Conservation (phyloP, 495 filamentous ascomycete genomes). For the Paragyromitra xinjiangensis region DNA sequence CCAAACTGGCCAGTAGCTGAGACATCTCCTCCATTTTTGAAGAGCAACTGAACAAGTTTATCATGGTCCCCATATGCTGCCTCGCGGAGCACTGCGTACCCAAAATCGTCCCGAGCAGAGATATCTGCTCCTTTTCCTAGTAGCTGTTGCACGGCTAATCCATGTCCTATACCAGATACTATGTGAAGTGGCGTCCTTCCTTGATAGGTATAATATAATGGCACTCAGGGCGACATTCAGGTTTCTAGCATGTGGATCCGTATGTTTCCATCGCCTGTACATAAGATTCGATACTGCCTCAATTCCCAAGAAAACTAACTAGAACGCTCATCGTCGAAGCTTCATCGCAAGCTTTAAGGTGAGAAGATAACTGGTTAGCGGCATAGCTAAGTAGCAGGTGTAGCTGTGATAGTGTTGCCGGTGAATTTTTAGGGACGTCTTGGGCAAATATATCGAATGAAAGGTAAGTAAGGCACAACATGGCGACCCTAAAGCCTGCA, state of each 20-base stretch:
- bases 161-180: not conserved
- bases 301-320: not conserved
- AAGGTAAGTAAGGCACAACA: conserved; percentile 2
- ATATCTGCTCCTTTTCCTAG: not conserved
- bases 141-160: not conserved
- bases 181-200: not conserved
- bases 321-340: not conserved
- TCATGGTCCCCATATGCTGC: not conserved
- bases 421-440: not conserved
- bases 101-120: not conserved
- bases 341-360: not conserved
- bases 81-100: not conserved
- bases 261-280: not conserved
- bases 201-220: not conserved
- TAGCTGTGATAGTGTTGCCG: not conserved
- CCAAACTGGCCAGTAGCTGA: not conserved
- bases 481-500: not conserved
- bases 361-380: not conserved
- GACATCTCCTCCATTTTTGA: not conserved
- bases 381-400: not conserved
- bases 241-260: not conserved
- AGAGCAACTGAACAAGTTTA: conserved; percentile 1
- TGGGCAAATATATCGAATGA: conserved; percentile 1
- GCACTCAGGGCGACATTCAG: not conserved
- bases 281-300: not conserved